phyloP scores from a whole-genome alignment of 2,329 filamentous ascomycete genomes.

The Seiridium unicorne region DNA sequence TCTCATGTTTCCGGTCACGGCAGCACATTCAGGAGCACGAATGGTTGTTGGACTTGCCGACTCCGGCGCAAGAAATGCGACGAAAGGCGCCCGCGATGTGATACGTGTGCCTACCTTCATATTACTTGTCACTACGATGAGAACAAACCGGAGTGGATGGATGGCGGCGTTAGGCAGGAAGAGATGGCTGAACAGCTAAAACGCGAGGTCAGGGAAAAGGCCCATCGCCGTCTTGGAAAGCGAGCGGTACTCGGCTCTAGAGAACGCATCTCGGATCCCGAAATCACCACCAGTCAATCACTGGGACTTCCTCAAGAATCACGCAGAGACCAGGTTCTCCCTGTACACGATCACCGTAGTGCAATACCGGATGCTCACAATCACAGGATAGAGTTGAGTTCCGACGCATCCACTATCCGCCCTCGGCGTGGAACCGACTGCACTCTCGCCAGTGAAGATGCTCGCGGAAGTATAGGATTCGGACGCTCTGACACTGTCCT shows the following conservation, averaged over 20 bases:
- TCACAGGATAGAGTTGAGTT: too few species aligned
- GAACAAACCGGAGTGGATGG: slow-evolving; percentile 36
- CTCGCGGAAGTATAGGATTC: slow-evolving; percentile 4
- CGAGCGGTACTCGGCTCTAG: not conserved
- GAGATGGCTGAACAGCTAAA: slow-evolving; percentile 30
- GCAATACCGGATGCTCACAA: too few species aligned
- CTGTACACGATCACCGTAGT: too few species aligned
- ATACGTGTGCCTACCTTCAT: slow-evolving; percentile 30
- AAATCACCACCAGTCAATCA: not conserved
- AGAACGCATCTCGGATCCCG: not conserved
- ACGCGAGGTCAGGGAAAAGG: slow-evolving; percentile 18
- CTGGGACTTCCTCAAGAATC: not conserved
- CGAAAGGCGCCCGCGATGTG: slow-evolving; percentile 34
- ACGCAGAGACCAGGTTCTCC: too few species aligned
- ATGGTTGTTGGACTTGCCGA: slow-evolving; percentile 39
- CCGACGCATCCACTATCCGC: not conserved
- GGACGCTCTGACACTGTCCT: slow-evolving; percentile 16
- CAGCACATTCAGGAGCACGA: slow-evolving; percentile 1
- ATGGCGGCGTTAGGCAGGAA: slow-evolving; percentile 29
- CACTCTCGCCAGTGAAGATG: not conserved
- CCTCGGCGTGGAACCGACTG: not conserved
- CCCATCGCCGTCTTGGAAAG: slow-evolving; percentile 9
- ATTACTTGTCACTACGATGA: slow-evolving; percentile 37
- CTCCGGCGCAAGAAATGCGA: slow-evolving; percentile 43
- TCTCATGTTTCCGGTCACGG: not conserved